Percentiles rank a stretch among this genome's conserved stretches.
phyloP scores from a whole-genome alignment of 257 asterid species.

The Cinchona pubescens region DNA sequence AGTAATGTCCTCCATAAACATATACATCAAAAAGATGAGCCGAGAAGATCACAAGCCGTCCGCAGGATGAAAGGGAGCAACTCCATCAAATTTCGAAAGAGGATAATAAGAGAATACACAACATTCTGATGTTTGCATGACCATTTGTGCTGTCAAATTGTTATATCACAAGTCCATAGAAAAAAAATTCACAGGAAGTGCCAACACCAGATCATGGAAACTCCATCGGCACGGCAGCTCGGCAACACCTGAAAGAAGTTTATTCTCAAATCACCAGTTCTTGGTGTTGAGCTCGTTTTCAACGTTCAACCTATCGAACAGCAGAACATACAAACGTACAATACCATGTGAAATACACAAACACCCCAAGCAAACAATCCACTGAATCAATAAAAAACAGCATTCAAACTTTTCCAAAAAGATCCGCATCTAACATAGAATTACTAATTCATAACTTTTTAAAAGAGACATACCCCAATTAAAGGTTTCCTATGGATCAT shows the following conservation, averaged over 20 bases:
- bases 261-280: neutral
- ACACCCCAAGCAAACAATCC: neutral
- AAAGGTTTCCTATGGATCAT: neutral
- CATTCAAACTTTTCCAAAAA: neutral
- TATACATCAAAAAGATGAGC: too few relatives aligned
- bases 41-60: too few relatives aligned
- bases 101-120: neutral
- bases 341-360: neutral
- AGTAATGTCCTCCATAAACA: too few relatives aligned
- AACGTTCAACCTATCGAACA: neutral
- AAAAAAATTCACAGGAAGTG: neutral
- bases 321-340: neutral
- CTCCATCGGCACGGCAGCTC: neutral
- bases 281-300: neutral
- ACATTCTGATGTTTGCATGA: neutral
- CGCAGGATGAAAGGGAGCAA: neutral
- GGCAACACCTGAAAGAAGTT: neutral
- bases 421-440: neutral
- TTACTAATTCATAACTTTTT: neutral
- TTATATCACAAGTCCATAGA: too few relatives aligned
- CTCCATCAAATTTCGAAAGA: neutral
- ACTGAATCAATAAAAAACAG: neutral
- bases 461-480: neutral
- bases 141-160: neutral
- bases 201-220: neutral